Evolutionary conservation across 108 stramenopile genomes (phyloP).

Genomic region (Cylindrotheca closterium): DNA sequence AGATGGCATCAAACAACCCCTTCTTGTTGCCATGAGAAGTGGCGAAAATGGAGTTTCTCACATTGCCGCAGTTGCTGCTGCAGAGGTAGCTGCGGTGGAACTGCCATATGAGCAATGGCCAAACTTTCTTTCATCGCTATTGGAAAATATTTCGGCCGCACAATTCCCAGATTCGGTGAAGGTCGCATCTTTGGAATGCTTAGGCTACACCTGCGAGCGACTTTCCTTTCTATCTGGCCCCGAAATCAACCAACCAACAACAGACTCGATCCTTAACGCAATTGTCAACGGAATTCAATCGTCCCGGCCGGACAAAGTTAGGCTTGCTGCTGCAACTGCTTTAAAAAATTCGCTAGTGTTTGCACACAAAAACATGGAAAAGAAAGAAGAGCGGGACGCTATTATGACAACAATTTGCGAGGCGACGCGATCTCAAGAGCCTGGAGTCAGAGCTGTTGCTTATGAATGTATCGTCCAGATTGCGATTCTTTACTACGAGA

Average conservation of each 20-base stretch:
- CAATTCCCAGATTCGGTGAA: constrained; percentile 65
- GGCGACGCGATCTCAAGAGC: constrained; percentile 81
- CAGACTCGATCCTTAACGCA: constrained; percentile 92
- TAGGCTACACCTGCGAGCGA: constrained; percentile 94
- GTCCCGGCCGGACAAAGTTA: constrained; percentile 72
- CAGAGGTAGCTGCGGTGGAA: constrained; percentile 87
- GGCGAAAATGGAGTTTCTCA: constrained; percentile 57
- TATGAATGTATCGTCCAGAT: constrained; percentile 90
- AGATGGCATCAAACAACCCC: constrained; percentile 52
- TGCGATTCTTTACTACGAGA: constrained; percentile 91
- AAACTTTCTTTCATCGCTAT: constrained; percentile 65
- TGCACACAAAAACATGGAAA: constrained; percentile 91
- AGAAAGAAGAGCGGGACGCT: constrained; percentile 84
- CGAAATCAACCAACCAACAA: constrained; percentile 75
- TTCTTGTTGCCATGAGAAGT: constrained; percentile 61
- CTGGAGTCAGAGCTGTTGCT: constrained; percentile 71
- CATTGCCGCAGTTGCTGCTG: constrained; percentile 79
- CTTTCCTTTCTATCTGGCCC: constrained; percentile 57
- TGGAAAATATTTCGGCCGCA: constrained; percentile 70
- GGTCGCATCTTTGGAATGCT: constrained; percentile 88
- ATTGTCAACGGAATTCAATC: constrained; percentile 94
- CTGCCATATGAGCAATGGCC: constrained; percentile 88
- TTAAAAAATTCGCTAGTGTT: constrained; percentile 91
- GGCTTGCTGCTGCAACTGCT: constrained; percentile 88
- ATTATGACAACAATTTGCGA: constrained; percentile 95